These are phyloP conservation scores for Pichia cactophila DNA, from an alignment of 1,139 yeast genomes.

Conservation along the genomic window DNA sequence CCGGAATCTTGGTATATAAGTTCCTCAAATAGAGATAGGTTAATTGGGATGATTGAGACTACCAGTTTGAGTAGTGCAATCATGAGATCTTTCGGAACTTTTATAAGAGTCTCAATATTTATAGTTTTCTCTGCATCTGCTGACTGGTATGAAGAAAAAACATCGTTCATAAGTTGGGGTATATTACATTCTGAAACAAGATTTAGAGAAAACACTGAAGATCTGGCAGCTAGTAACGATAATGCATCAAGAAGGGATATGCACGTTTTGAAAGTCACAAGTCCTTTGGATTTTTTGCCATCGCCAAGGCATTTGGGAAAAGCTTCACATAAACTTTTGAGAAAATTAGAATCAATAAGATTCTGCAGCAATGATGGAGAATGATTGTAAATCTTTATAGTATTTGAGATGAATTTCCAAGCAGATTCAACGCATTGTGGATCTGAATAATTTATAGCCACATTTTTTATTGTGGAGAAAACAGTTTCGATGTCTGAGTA, in stretches of 20 bases:
- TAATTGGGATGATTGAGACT: slow-evolving; percentile 47
- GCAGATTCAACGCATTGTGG: slow-evolving; percentile 59
- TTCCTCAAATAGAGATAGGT: slow-evolving; percentile 12
- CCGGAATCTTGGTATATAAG: slow-evolving; percentile 11
- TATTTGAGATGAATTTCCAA: slow-evolving; percentile 59
- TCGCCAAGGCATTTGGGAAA: slow-evolving; percentile 23
- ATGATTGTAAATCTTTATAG: slow-evolving; percentile 46
- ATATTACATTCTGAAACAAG: slow-evolving; percentile 36
- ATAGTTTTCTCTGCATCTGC: slow-evolving; percentile 18
- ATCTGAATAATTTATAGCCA: slow-evolving; percentile 55
- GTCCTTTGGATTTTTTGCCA: slow-evolving; percentile 18
- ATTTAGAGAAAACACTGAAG: slow-evolving; percentile 36
- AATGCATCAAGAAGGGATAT: slow-evolving; percentile 39
- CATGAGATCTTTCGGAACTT: slow-evolving; percentile 62
- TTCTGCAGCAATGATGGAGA: slow-evolving; percentile 40
- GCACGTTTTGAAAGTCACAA: slow-evolving; percentile 28
- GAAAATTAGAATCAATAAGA: slow-evolving; percentile 32
- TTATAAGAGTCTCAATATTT: slow-evolving; percentile 65
- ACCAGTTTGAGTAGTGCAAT: slow-evolving; percentile 50
- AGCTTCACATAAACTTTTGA: slow-evolving; percentile 26
- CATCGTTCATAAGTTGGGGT: slow-evolving; percentile 37
- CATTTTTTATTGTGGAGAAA: slow-evolving; percentile 54
- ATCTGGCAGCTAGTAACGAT: slow-evolving; percentile 32
- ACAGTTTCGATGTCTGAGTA: slow-evolving; percentile 47
- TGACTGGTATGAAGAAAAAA: slow-evolving; percentile 29